phyloP scores from a whole-genome alignment of 192 early-diverging fungal species.

The Chytriomyces sp. region DNA sequence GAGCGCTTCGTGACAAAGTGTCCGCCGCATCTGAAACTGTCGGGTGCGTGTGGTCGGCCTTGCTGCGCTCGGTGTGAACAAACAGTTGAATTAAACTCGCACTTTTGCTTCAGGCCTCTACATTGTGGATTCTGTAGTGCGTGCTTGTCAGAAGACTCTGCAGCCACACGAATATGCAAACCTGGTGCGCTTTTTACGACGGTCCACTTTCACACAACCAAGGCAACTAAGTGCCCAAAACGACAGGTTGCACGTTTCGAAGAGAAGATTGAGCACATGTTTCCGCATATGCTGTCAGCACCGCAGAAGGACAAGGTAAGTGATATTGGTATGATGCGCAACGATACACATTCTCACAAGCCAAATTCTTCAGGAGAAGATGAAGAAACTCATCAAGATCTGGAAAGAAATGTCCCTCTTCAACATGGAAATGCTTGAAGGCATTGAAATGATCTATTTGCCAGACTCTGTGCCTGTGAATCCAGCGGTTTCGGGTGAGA shows the following conservation, averaged over 20 bases:
- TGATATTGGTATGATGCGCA: no score
- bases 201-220: background rate
- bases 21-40: conserved; percentile 51
- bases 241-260: conserved; percentile 41
- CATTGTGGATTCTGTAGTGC: conserved; percentile 52
- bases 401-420: conserved; percentile 51
- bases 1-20: conserved; percentile 52
- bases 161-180: conserved; percentile 21
- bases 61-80: background rate
- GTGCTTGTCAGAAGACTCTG: conserved; percentile 39
- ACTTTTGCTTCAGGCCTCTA: conserved; percentile 35
- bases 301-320: conserved; percentile 53
- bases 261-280: conserved; percentile 48
- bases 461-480: conserved; percentile 12
- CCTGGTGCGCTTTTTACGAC: conserved; percentile 8
- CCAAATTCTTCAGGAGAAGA: conserved; percentile 46
- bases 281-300: conserved; percentile 47
- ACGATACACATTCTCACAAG: background rate
- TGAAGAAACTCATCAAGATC: conserved; percentile 48
- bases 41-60: conserved; percentile 7
- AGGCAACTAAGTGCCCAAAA: no score
- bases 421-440: conserved; percentile 34
- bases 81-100: no score
- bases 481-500: conserved; percentile 1
- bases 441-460: conserved; percentile 42